Evolutionary conservation across 164 flowering plant genomes (phyloP), one percentile per base, ranked within the genome.

Genomic region (Kingdonia uniflora): DNA sequence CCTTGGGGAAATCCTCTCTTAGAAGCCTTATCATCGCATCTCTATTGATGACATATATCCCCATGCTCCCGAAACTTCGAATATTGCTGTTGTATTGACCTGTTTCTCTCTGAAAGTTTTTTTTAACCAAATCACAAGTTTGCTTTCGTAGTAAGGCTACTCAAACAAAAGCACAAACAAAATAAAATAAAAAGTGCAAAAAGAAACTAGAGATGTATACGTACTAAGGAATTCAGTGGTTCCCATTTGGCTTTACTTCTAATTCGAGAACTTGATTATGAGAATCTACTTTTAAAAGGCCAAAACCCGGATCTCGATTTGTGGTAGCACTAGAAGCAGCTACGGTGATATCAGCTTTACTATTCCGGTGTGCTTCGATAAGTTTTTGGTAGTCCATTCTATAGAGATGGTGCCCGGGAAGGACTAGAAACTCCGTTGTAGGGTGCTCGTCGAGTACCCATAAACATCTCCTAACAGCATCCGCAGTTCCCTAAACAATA

Each of bases 351-450:
- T 80, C 80, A 5, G 96, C 81, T 20, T 64, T 54, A 56, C 49
- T 74, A 23, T 52, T 66, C 10, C 83, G 47, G 51, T 85, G 96
- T 14, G 76, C 71, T 48, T 71, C 58, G 26, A 88, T 69, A 40
- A 88, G 73, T 49, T 69, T 70, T 66, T 75, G 74, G 68, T 81
- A 88, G 63, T 88, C 85, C 97, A 88, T 88, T 57, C 54, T 73
- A 58, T 88, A 84, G n/a, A 89, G 84, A 73, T 89, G 97, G 66
- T 85, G 71, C n/a, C 95, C 95, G 4, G 91, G 85, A 63, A 89
- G 87, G 49, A 85, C 54, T 56, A 85, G 52, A 65, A 77, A 83
- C 55, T 88, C 95, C 20, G 22, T 56, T 19, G 73, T 74, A 2
- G 81, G 80, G 40, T 76, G 63, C 64, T 84, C 90, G 53, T 85